phyloP scores from a whole-genome alignment of 2,329 filamentous ascomycete species.

The Penicillium sp. region DNA sequence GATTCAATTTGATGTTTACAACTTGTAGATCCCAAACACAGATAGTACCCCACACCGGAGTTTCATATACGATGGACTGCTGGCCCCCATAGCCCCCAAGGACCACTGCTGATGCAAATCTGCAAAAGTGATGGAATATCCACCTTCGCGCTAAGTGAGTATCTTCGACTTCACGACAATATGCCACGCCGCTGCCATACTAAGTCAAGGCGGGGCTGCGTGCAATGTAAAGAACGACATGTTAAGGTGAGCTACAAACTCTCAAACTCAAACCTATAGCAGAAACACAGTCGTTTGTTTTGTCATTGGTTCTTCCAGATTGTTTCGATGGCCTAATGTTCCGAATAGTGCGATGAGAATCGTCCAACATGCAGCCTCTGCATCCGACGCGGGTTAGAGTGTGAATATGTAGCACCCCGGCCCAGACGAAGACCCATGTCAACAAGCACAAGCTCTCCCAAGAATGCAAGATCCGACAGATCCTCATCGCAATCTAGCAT shows the following conservation, averaged over 20 bases:
- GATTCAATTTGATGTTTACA: neutral
- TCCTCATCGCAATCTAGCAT: neutral
- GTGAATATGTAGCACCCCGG: constrained; percentile 6
- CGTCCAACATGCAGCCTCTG: constrained; percentile 11
- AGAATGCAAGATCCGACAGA: neutral
- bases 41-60: neutral
- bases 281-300: neutral
- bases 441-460: neutral
- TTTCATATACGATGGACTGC: neutral
- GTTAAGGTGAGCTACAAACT: constrained; percentile 11
- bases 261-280: neutral
- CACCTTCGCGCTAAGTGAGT: neutral
- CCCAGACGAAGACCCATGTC: constrained; percentile 5
- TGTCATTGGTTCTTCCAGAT: neutral
- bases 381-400: constrained; percentile 5
- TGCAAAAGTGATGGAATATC: neutral
- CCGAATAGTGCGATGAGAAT: constrained; percentile 7
- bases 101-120: neutral
- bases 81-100: neutral
- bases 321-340: neutral
- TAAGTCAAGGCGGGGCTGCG: constrained; percentile 11
- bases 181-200: constrained; percentile 15
- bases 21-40: neutral
- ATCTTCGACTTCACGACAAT: neutral
- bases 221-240: constrained; percentile 13